phyloP scores from a whole-genome alignment of 2,329 filamentous ascomycete genomes.

The Scedosporium apiospermum region DNA sequence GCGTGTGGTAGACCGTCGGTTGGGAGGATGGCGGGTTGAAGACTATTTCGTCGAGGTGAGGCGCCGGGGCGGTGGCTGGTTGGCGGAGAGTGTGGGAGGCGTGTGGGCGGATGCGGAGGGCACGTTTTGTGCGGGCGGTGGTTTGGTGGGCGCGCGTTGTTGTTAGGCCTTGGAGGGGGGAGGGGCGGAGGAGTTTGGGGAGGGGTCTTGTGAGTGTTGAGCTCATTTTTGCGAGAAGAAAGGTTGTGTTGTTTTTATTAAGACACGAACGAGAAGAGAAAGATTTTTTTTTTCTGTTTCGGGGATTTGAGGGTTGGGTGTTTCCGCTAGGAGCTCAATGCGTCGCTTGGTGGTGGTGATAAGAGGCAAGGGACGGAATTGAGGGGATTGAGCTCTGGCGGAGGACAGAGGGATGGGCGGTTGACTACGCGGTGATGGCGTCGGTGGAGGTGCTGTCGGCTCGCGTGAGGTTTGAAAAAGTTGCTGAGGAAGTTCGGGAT shows the following conservation, averaged over 20 bases:
- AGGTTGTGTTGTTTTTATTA: too few relatives aligned
- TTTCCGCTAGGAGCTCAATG: not conserved
- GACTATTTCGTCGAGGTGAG: conserved; percentile 29
- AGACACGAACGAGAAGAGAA: too few relatives aligned
- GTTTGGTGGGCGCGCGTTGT: conserved; percentile 38
- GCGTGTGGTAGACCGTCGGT: conserved; percentile 53
- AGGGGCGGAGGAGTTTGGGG: conserved; percentile 13
- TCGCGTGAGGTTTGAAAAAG: not conserved
- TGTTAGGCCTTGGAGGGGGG: conserved; percentile 10
- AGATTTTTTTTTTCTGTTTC: too few relatives aligned
- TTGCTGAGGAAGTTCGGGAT: not conserved
- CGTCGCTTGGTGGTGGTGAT: not conserved
- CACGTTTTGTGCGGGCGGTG: conserved; percentile 42
- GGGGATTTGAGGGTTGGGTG: too few relatives aligned
- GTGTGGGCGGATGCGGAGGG: conserved; percentile 51
- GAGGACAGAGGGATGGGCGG: not conserved
- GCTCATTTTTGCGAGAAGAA: too few relatives aligned
- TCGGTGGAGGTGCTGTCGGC: not conserved
- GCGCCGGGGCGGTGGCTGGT: conserved; percentile 23
- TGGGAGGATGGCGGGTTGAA: conserved; percentile 48
- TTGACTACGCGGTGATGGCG: not conserved
- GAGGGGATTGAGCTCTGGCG: not conserved
- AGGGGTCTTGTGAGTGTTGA: conserved; percentile 4
- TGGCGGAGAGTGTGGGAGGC: conserved; percentile 43
- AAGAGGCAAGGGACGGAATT: not conserved